phyloP scores from a whole-genome alignment of 768 basidiomycete species.

The Paxillus involutus region DNA sequence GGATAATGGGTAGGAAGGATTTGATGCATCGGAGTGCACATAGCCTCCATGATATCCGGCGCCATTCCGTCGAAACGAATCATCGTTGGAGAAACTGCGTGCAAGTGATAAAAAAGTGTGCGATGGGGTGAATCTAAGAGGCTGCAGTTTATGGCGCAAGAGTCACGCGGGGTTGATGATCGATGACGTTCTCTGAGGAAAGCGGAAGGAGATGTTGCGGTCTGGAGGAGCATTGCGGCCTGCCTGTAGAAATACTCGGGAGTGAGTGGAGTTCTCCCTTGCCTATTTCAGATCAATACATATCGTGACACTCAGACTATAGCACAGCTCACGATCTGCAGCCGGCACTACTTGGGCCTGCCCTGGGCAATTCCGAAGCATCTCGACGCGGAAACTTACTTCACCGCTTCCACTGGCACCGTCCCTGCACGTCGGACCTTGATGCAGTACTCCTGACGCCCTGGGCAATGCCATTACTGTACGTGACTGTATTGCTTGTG shows the following conservation, averaged over 20 bases:
- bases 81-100: constrained; percentile 39
- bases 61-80: constrained; percentile 77
- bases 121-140: neutral
- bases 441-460: neutral
- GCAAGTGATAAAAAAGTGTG: neutral
- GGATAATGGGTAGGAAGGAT: constrained; percentile 48
- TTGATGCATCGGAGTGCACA: constrained; percentile 85
- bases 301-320: too few species aligned
- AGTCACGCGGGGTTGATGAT: neutral
- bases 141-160: constrained; percentile 3
- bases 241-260: constrained; percentile 28
- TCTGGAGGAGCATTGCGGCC: constrained; percentile 9
- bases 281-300: constrained; percentile 20
- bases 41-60: constrained; percentile 76
- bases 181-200: neutral
- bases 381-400: too few species aligned
- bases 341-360: neutral
- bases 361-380: neutral
- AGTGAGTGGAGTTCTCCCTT: constrained; percentile 15
- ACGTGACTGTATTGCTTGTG: too few species aligned
- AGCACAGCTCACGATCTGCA: constrained; percentile 19
- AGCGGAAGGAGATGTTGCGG: neutral
- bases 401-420: neutral
- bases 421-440: neutral
- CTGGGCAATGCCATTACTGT: neutral